Evolutionary conservation across 2,329 filamentous ascomycete genomes (phyloP), one percentile per base, ranked within the genome.

Genomic region (Celoporthe dispersa): DNA sequence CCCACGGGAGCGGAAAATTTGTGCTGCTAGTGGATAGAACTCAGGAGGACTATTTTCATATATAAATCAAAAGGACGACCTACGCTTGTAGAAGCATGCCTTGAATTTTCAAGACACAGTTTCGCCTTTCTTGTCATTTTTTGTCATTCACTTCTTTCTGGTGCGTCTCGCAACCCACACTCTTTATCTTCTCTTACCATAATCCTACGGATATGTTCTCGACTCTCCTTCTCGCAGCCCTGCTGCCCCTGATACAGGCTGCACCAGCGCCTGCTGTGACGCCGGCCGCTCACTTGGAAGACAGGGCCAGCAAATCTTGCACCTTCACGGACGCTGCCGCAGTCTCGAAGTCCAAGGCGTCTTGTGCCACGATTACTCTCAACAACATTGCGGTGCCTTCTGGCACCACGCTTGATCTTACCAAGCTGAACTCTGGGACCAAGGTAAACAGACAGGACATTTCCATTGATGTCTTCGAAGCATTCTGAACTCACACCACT

Each of bases 331-430:
- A 64, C 53, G 71, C 69, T n/a, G 70, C 70, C 7, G 67, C 66
- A 14, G 67, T 73, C 41, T 62, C 71, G 11, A 72, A 70, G 7
- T 71, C 72, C 8, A 71, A 73, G 41, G 66, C 71, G n/a, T 77
- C 77, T 31, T 81, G 80, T 75, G 74, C 78, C 1, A 78, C 75
- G 63, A 82, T 84, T 68, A 75, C 79, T 28, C 76, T 84, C 7
- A 75, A 73, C 68, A 77, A 77, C 71, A 75, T 82, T 16, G 76
- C 73, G 7, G 79, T 81, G 11, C 80, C 80, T 7, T 74, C 80
- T 2, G 79, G 79, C n/a, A 76, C 75, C 41, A 81, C 79, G 14
- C 75, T 82, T 14, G 78, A 82, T 69, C 73, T 82, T 41, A 78
- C 76, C 35, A 74, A 75, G 31, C 74, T 81, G n/a, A 75, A 77